Evolutionary conservation across 768 basidiomycete species (phyloP).

Genomic region (Agrocybe praecox): DNA sequence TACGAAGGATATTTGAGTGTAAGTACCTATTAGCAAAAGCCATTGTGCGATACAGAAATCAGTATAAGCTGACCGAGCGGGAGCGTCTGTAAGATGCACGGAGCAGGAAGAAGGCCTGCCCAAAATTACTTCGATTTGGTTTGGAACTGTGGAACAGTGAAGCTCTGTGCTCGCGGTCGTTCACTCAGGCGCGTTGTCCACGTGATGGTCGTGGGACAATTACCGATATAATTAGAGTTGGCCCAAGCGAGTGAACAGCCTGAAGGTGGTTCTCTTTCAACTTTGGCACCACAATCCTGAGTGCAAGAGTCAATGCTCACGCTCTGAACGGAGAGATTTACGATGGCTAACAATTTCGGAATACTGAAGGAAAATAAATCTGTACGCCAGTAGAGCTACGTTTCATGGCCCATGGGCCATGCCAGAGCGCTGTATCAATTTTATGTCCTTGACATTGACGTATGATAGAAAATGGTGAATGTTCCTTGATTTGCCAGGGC

Average conservation of each 20-base stretch:
- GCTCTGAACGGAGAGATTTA: too few species aligned
- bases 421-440: too few species aligned
- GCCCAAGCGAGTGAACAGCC: background rate
- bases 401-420: too few species aligned
- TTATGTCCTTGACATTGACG: too few species aligned
- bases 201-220: conserved; percentile 8
- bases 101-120: background rate
- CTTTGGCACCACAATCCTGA: too few species aligned
- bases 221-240: background rate
- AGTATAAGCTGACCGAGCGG: too few species aligned
- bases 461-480: background rate
- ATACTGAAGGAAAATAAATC: too few species aligned
- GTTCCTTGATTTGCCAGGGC: background rate
- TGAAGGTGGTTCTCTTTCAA: too few species aligned
- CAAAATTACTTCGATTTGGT: background rate
- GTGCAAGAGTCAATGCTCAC: too few species aligned
- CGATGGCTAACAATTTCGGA: too few species aligned
- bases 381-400: too few species aligned
- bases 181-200: conserved; percentile 9
- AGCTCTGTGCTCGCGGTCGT: background rate
- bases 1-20: background rate
- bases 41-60: conserved; percentile 9
- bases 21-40: conserved; percentile 22
- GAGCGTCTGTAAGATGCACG: background rate
- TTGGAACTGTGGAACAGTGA: background rate